Evolutionary conservation across 2,329 filamentous ascomycete genomes (phyloP).

Genomic region (Nakataea oryzae): DNA sequence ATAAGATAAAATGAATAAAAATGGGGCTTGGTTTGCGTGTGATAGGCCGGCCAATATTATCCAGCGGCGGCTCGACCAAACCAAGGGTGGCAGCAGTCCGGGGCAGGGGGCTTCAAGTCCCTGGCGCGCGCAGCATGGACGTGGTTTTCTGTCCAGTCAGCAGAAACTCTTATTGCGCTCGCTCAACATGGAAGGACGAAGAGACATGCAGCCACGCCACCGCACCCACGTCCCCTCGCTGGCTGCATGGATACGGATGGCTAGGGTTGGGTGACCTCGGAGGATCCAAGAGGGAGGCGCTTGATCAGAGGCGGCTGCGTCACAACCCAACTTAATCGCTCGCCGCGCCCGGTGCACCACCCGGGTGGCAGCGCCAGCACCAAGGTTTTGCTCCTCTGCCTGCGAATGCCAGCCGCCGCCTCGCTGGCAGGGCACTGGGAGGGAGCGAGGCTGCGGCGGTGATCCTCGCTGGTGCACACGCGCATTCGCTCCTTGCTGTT

Average conservation of each 20-base stretch:
- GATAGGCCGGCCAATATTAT: conserved; percentile 1
- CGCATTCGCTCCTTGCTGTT: neutral
- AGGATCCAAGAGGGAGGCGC: neutral
- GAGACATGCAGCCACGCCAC: neutral
- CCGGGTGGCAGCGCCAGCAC: neutral
- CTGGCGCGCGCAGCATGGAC: neutral
- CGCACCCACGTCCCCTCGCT: neutral
- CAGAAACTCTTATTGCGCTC: neutral
- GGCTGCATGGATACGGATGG: no score
- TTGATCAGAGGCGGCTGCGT: neutral
- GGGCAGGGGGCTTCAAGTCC: neutral
- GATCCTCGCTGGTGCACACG: neutral
- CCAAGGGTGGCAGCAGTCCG: neutral
- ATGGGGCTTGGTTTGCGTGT: conserved; percentile 3
- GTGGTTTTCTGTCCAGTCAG: neutral
- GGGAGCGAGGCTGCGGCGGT: neutral
- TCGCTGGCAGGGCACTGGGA: neutral
- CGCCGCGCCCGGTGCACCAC: neutral
- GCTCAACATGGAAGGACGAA: neutral
- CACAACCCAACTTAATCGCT: neutral
- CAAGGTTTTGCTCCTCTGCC: neutral
- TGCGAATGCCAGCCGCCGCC: neutral
- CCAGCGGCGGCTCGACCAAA: neutral
- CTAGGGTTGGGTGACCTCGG: neutral
- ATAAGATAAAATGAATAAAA: neutral